Base-by-base conservation (phyloP, 1,139 yeast genomes). In the Magnusiomyces paraingens region DNA sequence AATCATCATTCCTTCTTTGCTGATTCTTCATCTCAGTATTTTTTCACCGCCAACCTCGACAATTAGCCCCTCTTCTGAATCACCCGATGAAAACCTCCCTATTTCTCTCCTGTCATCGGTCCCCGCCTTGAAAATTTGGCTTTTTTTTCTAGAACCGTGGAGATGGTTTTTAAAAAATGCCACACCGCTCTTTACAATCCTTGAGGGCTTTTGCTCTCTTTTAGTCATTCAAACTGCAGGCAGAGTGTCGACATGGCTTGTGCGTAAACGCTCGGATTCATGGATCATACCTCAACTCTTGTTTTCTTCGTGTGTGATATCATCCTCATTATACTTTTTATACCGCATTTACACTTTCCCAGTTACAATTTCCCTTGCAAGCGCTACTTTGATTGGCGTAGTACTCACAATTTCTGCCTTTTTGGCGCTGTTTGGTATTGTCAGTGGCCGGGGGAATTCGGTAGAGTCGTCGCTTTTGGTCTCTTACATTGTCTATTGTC, bases 191-290 rank as follows among this genome's bases (percentile, higher is more conserved):
- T 91, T 93, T 70, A 87, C 97, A 1, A 77, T 90, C 15, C 72
- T 90, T 54, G 99, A 93, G 72, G 99, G 99, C 0, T 85, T 93
- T 63, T 93, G 97, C 70, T 83, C 96, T 0, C 78, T 93, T 45
- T 73, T 93, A 55, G 84, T 90, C 32, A 88, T 93, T 58, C 99
- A 93, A 70, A 90, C 96, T 8, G 78, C 87, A 44, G 97, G 98
- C 6, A 93, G 89, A 66, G 81, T 88, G 8, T 78, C 88, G 53
- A 78, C 80, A 58, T 85, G 93, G 86, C 72, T 89, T 48, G 80
- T 84, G n/a, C 74, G 76, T 40, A 73, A 77, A 61, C 79, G 76
- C 60, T 86, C 91, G 10, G 94, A 87, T 64, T 74, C 82, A 42
- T 88, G 96, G 94, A 80, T 86, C 58, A 84, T 91, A 49, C 80